Evolutionary conservation across 345 rosid species (phyloP).

Genomic region (Euphorbia peplus): DNA sequence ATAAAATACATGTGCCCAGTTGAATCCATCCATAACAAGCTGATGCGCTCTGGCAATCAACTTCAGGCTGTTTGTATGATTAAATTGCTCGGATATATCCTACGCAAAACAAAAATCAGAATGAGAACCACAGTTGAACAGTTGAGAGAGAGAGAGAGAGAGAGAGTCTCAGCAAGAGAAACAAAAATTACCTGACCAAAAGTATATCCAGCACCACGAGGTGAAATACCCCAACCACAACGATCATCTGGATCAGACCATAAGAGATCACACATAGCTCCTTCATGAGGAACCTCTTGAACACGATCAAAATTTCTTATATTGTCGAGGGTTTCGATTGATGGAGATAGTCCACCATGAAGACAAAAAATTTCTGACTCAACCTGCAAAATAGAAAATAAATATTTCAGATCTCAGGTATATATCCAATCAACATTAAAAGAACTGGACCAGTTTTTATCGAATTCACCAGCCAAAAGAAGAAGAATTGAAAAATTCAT

Average conservation of each 20-base stretch:
- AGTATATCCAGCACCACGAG: slow-evolving; percentile 95
- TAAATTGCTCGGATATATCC: slow-evolving; percentile 97
- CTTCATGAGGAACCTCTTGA: slow-evolving; percentile 98
- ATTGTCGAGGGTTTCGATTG: slow-evolving; percentile 86
- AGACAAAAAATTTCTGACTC: slow-evolving; percentile 94
- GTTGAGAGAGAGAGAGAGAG: background rate
- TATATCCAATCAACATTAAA: background rate
- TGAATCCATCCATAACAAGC: slow-evolving; percentile 94
- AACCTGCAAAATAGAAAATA: slow-evolving; percentile 49
- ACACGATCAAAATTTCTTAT: slow-evolving; percentile 89
- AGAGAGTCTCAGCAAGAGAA: background rate
- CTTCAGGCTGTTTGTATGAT: slow-evolving; percentile 82
- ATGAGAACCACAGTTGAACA: background rate
- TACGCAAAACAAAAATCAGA: slow-evolving; percentile 26
- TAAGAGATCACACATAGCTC: slow-evolving; percentile 97
- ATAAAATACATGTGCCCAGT: slow-evolving; percentile 86
- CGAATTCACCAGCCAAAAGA: background rate
- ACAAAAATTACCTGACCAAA: slow-evolving; percentile 74
- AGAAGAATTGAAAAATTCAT: background rate
- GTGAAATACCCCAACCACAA: slow-evolving; percentile 97
- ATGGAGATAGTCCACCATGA: slow-evolving; percentile 91
- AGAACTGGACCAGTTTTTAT: background rate
- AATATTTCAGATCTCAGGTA: background rate
- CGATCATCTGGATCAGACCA: slow-evolving; percentile 99
- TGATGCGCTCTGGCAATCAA: slow-evolving; percentile 95